phyloP scores from a whole-genome alignment of 495 filamentous ascomycete genomes.

The Thermochaetoides thermophila region DNA sequence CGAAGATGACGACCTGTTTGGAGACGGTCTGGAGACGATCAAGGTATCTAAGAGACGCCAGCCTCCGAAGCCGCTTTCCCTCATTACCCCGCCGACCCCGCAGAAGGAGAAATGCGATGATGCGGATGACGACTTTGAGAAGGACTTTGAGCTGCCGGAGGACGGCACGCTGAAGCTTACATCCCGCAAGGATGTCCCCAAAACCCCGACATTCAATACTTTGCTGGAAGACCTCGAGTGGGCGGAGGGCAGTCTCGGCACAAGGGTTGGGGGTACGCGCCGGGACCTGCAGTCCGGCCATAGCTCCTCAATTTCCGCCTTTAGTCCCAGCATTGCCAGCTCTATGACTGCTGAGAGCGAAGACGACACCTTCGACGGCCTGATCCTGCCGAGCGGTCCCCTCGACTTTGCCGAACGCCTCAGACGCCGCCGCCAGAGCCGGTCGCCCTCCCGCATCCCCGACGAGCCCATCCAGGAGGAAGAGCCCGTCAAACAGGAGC shows the following conservation, averaged over 20 bases:
- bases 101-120: constrained; percentile 21
- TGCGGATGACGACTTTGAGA: constrained; percentile 54
- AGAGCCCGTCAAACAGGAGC: constrained; percentile 7
- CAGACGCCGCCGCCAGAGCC: constrained; percentile 47
- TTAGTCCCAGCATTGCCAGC: constrained; percentile 84
- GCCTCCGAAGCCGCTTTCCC: constrained; percentile 35
- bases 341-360: constrained; percentile 88
- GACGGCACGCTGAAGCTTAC: constrained; percentile 46
- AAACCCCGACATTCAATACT: constrained; percentile 36
- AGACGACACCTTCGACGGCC: constrained; percentile 75
- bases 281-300: constrained; percentile 61
- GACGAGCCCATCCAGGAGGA: constrained; percentile 19
- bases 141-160: constrained; percentile 59
- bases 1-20: constrained; percentile 44
- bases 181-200: constrained; percentile 40
- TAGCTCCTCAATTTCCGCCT: constrained; percentile 71
- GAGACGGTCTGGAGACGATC: constrained; percentile 48
- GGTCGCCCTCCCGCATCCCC: constrained; percentile 26
- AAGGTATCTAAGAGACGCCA: constrained; percentile 48
- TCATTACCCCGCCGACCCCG: constrained; percentile 42
- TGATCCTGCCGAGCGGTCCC: constrained; percentile 69
- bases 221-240: constrained; percentile 72
- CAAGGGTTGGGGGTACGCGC: constrained; percentile 70
- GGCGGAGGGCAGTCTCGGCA: constrained; percentile 84
- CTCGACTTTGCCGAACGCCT: constrained; percentile 66